Evolutionary conservation across 2,329 filamentous ascomycete species (phyloP), one percentile per base, ranked within the genome.

Genomic region (Tolypocladium tropicale): DNA sequence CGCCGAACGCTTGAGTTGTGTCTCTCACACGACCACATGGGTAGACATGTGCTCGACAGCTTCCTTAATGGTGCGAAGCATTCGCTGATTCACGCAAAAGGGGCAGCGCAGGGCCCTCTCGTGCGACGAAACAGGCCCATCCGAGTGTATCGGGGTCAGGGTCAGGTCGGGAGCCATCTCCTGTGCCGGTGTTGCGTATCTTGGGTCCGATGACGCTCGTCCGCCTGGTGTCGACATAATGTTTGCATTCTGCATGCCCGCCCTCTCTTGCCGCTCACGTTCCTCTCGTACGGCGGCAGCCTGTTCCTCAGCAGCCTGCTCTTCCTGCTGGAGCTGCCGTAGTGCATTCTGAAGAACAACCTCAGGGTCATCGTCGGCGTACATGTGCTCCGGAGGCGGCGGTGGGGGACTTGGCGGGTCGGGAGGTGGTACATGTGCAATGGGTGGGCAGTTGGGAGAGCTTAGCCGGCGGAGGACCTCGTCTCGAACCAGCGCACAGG

Each of bases 41-140:
- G 80, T 83, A 12, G 80, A 81, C 74, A 84, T 72, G 63, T 84
- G 81, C 65, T 84, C 81, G 3, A 84, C 80, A 5, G 81, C 79
- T 64, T 84, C 81, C 67, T 81, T 83, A 50, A 84, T 80, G 1
- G 75, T 80, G 21, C 80, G 73, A 53, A 84, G 72, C 80, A 84
- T 82, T 6, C 81, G 74, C 61, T 82, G 78, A 60, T 84, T 84
- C 37, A 84, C 75, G 59, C 81, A 84, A 60, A 82, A 84, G 1
- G 81, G 81, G 60, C 81, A 84, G 21, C 81, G 74, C 32, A 82
- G 65, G 2, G 81, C 79, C 23, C 74, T 68, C 37, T 83, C 78
- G 34, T 72, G 70, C 6, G 69, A 67, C 4, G 76, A 71, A 32
- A 78, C 64, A 9, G 78, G 75, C 4, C 69, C 74, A 18, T 76